Base-by-base conservation (phyloP, 1,139 yeast genomes). In the Scheffersomyces insectosa region DNA sequence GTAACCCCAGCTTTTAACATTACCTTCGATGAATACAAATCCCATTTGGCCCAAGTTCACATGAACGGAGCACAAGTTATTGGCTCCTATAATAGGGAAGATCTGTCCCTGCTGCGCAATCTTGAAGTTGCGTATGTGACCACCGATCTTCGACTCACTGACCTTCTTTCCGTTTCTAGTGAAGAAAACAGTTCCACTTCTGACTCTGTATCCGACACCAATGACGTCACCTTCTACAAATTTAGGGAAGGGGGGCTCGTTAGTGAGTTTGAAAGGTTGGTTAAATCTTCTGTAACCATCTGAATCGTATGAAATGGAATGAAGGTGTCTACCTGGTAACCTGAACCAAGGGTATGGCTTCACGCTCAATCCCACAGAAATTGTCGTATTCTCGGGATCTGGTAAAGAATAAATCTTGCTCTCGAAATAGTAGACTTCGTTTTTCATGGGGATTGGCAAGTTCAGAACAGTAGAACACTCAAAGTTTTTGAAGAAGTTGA, bases 381-480 rank as follows among this genome's bases (percentile, higher is more conserved):
- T 61, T 4, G 63, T 50, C 4, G 75, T 74, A 44, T 69, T 70
- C 11, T 66, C 74, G 0, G 86, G 82, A 42, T 81, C 75, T 6
- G 88, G 90, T 12, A 82, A 59, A 11, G 68, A 66, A 51, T 70
- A 72, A 11, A 74, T 68, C 48, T 93, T 93, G 39, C 85, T 81
- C 63, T 93, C 99, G 69, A 86, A 89, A 66, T 93, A 93, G 61
- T 90, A 91, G 2, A 89, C 95, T 45, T 90, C 96, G 60, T 89
- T 90, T 46, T 80, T 80, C 59, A 79, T 78, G 13, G 97, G 97
- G 10, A 93, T 77, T 0, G 99, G 98, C 47, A 90, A 68, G 63
- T 90, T 93, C 2, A 97, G 83, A 61, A 83, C 90, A 7, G 86
- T 76, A 10, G 95, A 86, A 48, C 95, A 82, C 56, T 84, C 90